Evolutionary conservation across 2,329 filamentous ascomycete species (phyloP), one percentile per base, ranked within the genome.

Genomic region (Fusarium tupiense): DNA sequence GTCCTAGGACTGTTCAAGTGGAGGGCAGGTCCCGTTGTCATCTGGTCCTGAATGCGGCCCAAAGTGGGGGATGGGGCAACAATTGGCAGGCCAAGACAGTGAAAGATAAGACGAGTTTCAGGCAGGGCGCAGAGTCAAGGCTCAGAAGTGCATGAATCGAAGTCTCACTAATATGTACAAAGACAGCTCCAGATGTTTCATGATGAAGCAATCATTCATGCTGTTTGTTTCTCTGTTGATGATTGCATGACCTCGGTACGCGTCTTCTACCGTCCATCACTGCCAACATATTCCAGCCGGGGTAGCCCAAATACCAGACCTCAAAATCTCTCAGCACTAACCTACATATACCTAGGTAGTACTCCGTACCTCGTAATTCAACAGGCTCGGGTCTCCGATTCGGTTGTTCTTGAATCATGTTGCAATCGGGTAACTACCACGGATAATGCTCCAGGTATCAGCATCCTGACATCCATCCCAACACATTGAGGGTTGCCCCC

Each of bases 31-130:
- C 53, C 53, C 38, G 38, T 44, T 19, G 31, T 52, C 52, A 26
- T 59, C n/a, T 58, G 46, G 49, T 67, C 62, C 43, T 63, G 71
- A 69, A 72, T 74, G 72, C 72, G 72, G 72, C 72, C 72, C 61
- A 74, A 74, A 69, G 72, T 74, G 72, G 72, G 65, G 49, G 72
- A 75, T 74, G 72, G 63, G 68, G 72, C 68, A 69, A 72, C 67
- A 74, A 69, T 63, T 59, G 59, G 67, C 52, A 69, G 64, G 67
- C 49, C 57, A 69, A 70, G 59, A 54, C 52, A 57, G 65, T 47
- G 59, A 44, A 69, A 47, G 16, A 54, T 53, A 47, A 59, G 67
- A 64, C 61, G 35, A 73, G 61, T 71, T 72, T 60, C 44, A 69
- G 53, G 52, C 69, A 56, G 61, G 41, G 46, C 40, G 37, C 35